Evolutionary conservation across 805 yeast species (phyloP).

Genomic region (Pichia occidentalis): DNA sequence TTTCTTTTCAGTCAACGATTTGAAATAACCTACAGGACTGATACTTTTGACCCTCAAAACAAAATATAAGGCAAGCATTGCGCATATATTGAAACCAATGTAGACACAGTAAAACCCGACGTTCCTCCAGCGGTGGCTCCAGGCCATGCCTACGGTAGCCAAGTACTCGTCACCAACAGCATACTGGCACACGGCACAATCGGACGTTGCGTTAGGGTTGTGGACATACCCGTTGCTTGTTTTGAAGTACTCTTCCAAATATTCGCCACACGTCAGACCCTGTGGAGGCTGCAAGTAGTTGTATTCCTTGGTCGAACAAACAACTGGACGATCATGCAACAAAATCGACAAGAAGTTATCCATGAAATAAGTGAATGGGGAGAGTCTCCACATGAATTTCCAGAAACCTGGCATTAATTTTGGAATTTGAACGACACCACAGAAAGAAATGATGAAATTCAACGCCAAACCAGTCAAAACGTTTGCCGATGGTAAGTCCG

Average conservation of each 20-base stretch:
- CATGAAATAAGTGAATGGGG: slow-evolving; percentile 67
- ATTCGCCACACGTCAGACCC: slow-evolving; percentile 61
- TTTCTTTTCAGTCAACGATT: too few species aligned
- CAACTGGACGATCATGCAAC: slow-evolving; percentile 45
- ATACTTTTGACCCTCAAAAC: slow-evolving; percentile 26
- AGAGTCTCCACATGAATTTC: too few species aligned
- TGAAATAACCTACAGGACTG: too few species aligned
- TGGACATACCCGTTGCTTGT: slow-evolving; percentile 47
- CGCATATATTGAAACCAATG: slow-evolving; percentile 42
- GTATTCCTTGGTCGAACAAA: slow-evolving; percentile 43
- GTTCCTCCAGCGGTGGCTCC: slow-evolving; percentile 54
- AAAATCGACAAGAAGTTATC: slow-evolving; percentile 43
- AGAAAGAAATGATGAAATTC: slow-evolving; percentile 54
- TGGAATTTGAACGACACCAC: slow-evolving; percentile 61
- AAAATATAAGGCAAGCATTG: slow-evolving; percentile 33
- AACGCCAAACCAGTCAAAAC: slow-evolving; percentile 49
- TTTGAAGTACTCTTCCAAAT: slow-evolving; percentile 34
- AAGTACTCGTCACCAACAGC: slow-evolving; percentile 42
- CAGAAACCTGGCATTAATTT: slow-evolving; percentile 54
- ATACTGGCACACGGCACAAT: slow-evolving; percentile 45
- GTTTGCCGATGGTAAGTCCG: slow-evolving; percentile 60
- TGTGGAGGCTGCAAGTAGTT: slow-evolving; percentile 45
- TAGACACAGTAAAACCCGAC: too few species aligned
- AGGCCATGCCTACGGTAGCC: slow-evolving; percentile 35
- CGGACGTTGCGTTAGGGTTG: slow-evolving; percentile 42